Evolutionary conservation across 495 filamentous ascomycete genomes (phyloP).

Genomic region (Hypoxylon crocopeplum): DNA sequence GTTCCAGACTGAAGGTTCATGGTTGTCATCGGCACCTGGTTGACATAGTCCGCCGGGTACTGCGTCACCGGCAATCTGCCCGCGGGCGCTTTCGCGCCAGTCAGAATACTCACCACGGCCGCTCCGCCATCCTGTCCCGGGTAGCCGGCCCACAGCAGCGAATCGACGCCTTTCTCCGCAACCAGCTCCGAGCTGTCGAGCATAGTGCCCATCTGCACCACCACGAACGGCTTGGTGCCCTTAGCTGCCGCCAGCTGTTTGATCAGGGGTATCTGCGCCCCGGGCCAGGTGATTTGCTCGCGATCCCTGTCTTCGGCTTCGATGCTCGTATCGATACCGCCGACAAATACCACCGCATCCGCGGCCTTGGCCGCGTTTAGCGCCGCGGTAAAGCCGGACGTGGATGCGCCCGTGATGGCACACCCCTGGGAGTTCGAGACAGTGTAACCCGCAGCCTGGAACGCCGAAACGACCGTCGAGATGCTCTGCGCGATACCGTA

Average conservation of each 20-base stretch:
- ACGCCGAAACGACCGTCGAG: constrained; percentile 58
- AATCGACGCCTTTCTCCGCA: constrained; percentile 54
- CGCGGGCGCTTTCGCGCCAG: constrained; percentile 59
- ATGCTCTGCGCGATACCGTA: constrained; percentile 63
- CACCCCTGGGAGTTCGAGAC: constrained; percentile 59
- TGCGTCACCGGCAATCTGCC: constrained; percentile 68
- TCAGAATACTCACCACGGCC: constrained; percentile 58
- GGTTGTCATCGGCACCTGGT: constrained; percentile 47
- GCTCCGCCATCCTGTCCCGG: constrained; percentile 65
- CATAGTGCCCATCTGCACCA: constrained; percentile 60
- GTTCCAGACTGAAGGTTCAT: constrained; percentile 50
- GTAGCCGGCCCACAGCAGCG: constrained; percentile 60
- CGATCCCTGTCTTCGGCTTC: constrained; percentile 52
- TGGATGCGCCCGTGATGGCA: constrained; percentile 50
- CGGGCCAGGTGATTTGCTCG: constrained; percentile 51
- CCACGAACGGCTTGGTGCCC: constrained; percentile 49
- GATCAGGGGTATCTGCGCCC: constrained; percentile 51
- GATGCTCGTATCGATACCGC: constrained; percentile 51
- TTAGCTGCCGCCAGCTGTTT: constrained; percentile 43
- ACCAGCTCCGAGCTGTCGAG: constrained; percentile 62
- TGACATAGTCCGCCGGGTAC: constrained; percentile 52
- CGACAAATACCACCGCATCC: constrained; percentile 53
- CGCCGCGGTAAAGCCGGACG: constrained; percentile 45
- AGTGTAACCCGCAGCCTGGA: constrained; percentile 50
- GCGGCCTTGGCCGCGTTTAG: constrained; percentile 44